A percentile compares a stretch with the other conserved stretches of the same genome.
These are phyloP conservation scores for Verbascum thapsus DNA, from an alignment of 257 asterid species.

Conservation along the genomic window DNA sequence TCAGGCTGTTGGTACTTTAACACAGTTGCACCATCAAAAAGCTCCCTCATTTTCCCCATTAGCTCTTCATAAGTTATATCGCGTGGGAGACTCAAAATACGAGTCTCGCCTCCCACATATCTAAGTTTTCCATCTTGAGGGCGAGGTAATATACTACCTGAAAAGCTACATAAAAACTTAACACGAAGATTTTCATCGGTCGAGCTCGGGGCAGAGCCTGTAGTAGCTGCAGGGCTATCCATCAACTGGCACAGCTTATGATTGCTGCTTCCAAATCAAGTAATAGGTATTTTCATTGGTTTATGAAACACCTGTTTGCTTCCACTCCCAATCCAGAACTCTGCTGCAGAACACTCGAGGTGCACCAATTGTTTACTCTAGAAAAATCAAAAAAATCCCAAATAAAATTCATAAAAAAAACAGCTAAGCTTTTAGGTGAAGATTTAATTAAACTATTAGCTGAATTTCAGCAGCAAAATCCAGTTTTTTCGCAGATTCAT, in stretches of 20 bases:
- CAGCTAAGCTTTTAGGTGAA: neutral
- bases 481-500: constrained; percentile 24
- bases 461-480: constrained; percentile 20
- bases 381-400: constrained; percentile 18
- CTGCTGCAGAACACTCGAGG: constrained; percentile 12
- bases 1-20: constrained; percentile 96
- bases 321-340: constrained; percentile 23
- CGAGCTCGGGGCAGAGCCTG: constrained; percentile 48
- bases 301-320: neutral
- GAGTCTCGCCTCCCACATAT: constrained; percentile 95
- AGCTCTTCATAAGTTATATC: constrained; percentile 80
- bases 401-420: constrained; percentile 1
- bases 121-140: constrained; percentile 98
- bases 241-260: constrained; percentile 40
- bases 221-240: constrained; percentile 64
- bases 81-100: constrained; percentile 78
- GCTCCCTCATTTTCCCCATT: constrained; percentile 91
- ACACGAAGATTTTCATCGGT: constrained; percentile 74
- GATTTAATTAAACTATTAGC: neutral
- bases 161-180: constrained; percentile 90
- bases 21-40: constrained; percentile 68
- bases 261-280: constrained; percentile 38
- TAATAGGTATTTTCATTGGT: constrained; percentile 36
- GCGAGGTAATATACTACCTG: constrained; percentile 85
- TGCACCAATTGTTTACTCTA: constrained; percentile 23